A percentile compares a stretch with the other conserved stretches of the same genome.
Conservation (phyloP, 805 yeast species). For the Alloascoidea africana region DNA sequence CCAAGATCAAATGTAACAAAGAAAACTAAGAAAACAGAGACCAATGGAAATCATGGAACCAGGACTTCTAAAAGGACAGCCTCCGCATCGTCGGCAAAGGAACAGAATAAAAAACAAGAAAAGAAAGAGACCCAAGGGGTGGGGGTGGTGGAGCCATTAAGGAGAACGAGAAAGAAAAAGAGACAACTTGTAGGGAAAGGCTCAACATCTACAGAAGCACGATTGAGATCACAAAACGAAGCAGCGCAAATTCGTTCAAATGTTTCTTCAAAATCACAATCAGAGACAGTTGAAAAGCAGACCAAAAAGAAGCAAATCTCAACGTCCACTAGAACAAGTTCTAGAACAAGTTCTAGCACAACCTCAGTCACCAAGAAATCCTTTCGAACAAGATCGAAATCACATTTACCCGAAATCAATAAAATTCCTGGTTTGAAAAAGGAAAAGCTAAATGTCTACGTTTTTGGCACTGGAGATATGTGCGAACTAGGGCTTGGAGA, state of each 20-base stretch:
- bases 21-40: no score
- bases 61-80: no score
- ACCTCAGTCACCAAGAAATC: background rate
- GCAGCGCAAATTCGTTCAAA: background rate
- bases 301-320: no score
- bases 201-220: background rate
- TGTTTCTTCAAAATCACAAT: no score
- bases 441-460: background rate
- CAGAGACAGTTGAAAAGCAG: no score
- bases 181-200: no score
- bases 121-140: background rate
- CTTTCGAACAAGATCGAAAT: background rate
- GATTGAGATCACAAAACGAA: background rate
- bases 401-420: background rate
- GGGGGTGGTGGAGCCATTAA: background rate
- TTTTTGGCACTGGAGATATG: slow-evolving; percentile 1
- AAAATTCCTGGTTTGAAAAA: background rate
- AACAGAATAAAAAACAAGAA: background rate
- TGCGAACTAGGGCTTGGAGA: slow-evolving; percentile 3
- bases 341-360: background rate
- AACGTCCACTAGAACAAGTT: background rate
- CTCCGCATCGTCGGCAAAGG: no score
- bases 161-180: background rate
- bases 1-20: no score
- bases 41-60: no score